A percentile compares a stretch with the other conserved stretches of the same genome.
Conservation (phyloP, 164 flowering plant genomes). For the Vitis vinifera region DNA sequence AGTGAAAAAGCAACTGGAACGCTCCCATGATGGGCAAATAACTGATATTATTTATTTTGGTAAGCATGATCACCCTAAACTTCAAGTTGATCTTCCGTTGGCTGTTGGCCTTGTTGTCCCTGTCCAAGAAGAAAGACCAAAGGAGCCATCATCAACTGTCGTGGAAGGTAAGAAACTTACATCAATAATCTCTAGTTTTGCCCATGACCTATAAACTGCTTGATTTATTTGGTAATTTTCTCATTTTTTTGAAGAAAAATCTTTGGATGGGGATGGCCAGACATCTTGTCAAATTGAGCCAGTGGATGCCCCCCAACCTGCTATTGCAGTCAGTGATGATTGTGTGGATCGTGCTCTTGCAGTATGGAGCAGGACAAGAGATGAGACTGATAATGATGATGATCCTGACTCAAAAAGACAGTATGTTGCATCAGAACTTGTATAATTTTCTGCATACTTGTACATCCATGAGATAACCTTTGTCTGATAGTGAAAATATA, state of each 20-base stretch:
- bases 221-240: slow-evolving; percentile 12
- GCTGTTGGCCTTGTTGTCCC: slow-evolving; percentile 29
- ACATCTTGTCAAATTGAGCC: slow-evolving; percentile 27
- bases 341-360: slow-evolving; percentile 20
- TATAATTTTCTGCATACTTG: not conserved
- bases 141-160: slow-evolving; percentile 14
- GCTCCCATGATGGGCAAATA: slow-evolving; percentile 57
- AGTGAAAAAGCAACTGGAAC: slow-evolving; percentile 69
- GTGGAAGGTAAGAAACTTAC: slow-evolving; percentile 37
- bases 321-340: slow-evolving; percentile 26
- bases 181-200: not conserved
- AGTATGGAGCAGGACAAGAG: slow-evolving; percentile 24
- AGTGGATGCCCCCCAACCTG: slow-evolving; percentile 13
- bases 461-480: not conserved
- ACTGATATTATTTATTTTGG: slow-evolving; percentile 63
- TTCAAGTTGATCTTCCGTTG: slow-evolving; percentile 36
- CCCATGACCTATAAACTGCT: not conserved
- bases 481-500: not conserved
- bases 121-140: slow-evolving; percentile 26
- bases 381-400: slow-evolving; percentile 38
- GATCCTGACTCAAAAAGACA: slow-evolving; percentile 46
- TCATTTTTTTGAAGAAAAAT: slow-evolving; percentile 30
- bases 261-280: slow-evolving; percentile 21
- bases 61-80: slow-evolving; percentile 67
- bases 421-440: slow-evolving; percentile 25